Conservation (phyloP, 306 rosid genomes). For the Vachellia collinsii region DNA sequence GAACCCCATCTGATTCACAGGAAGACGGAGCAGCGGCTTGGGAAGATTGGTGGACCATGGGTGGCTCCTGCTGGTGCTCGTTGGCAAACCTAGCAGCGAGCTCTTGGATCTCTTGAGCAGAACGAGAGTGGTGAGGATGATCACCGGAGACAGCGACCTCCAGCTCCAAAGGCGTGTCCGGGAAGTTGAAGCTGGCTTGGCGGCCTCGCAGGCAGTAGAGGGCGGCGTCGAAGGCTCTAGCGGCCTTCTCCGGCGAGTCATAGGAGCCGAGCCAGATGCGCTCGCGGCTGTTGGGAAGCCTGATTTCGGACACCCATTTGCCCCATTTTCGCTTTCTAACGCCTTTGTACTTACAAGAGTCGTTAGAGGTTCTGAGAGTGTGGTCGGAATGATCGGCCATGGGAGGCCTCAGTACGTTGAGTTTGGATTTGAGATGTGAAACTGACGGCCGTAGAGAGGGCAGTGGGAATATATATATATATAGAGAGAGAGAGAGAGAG, state of each 20-base stretch:
- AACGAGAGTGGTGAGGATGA: slow-evolving; percentile 25
- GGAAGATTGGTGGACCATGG: not conserved
- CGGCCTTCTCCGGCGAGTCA: slow-evolving; percentile 63
- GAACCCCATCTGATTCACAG: not conserved
- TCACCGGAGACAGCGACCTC: slow-evolving; percentile 8
- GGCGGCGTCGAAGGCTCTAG: slow-evolving; percentile 81
- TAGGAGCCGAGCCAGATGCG: slow-evolving; percentile 80
- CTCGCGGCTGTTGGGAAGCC: slow-evolving; percentile 77
- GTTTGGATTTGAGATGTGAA: not conserved
- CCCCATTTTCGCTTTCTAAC: slow-evolving; percentile 86
- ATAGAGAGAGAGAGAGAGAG: not conserved
- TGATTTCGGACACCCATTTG: slow-evolving; percentile 79
- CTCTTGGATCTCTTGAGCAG: slow-evolving; percentile 54
- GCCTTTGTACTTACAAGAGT: slow-evolving; percentile 53
- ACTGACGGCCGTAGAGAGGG: slow-evolving; percentile 31
- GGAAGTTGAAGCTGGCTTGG: slow-evolving; percentile 62
- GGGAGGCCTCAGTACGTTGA: not conserved
- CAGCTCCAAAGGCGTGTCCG: slow-evolving; percentile 42
- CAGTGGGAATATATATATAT: not conserved
- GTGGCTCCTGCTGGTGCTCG: slow-evolving; percentile 4
- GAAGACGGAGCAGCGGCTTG: not conserved
- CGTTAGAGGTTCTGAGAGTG: not conserved
- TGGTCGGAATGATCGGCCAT: slow-evolving; percentile 5
- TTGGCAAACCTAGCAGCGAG: slow-evolving; percentile 62
- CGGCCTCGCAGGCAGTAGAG: slow-evolving; percentile 67